Base-by-base conservation (phyloP, 2,329 filamentous ascomycete species). In the Aspergillus phoenicis region DNA sequence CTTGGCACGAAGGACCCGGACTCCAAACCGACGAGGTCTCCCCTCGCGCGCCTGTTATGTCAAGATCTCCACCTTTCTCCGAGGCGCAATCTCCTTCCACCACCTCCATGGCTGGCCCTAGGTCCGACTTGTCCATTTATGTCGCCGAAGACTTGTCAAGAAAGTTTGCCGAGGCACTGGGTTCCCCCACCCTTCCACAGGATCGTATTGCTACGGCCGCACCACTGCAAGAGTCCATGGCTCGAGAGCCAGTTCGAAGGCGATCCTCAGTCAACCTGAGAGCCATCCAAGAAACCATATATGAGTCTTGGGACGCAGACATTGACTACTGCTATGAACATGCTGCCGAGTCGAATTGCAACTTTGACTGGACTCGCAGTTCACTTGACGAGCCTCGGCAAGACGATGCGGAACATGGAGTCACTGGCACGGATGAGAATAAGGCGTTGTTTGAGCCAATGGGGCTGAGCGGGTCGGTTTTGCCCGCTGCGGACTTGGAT, bases 251-350 rank as follows among this genome's bases (percentile, higher is more conserved):
- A 54, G 24, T 68, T 61, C 52, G 55, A 7, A 61, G 49, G 51
- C 64, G 41, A 38, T 64, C 62, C 39, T 66, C 62, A 26, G 59
- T 64, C 57, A 63, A 28, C 58, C 62, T 57, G 56, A 67, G 51
- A 59, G 65, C 57, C 62, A 62, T 63, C 48, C 66, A 70, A 45
- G 73, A 73, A 30, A 71, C 72, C 33, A 65, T 75, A 38, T 73
- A 73, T 59, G 74, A 75, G 49, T 83, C 82, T 1, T 88, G 85
- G 85, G 85, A 88, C 66, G 84, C 85, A 41, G 84, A 86, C 62
- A 84, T 88, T 59, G 85, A 87, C 64, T 87, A 84, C 67, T 86
- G 84, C 67, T 87, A 87, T 65, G 83, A 87, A 62, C 82, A 86
- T 68, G 84, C 83, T 26, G 82, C 85, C 5, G 85, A 87, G 71